Evolutionary conservation across 768 basidiomycete species (phyloP).

Genomic region (Suillus placidus): DNA sequence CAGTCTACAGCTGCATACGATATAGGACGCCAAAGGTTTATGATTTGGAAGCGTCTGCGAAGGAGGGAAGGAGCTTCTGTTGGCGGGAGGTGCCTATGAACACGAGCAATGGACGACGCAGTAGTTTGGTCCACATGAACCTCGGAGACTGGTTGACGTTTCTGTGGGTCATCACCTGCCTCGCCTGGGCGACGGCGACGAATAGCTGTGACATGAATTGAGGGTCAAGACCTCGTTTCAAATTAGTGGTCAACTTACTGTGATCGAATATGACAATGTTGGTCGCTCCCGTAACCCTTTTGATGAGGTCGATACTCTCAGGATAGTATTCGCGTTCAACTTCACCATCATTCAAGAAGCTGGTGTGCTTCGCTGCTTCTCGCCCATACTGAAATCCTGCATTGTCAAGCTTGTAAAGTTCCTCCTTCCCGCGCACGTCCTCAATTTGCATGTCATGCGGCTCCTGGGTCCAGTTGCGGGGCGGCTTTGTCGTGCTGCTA

Average conservation of each 20-base stretch:
- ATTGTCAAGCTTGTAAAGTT: slow-evolving; percentile 33
- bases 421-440: slow-evolving; percentile 39
- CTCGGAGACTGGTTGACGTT: slow-evolving; percentile 44
- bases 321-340: slow-evolving; percentile 43
- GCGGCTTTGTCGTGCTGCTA: slow-evolving; percentile 12
- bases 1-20: slow-evolving; percentile 46
- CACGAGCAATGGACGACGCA: slow-evolving; percentile 41
- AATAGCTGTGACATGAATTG: slow-evolving; percentile 36
- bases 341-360: slow-evolving; percentile 39
- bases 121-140: slow-evolving; percentile 53
- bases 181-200: slow-evolving; percentile 44
- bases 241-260: slow-evolving; percentile 27
- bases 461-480: slow-evolving; percentile 28
- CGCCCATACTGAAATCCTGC: slow-evolving; percentile 40
- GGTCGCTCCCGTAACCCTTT: slow-evolving; percentile 41
- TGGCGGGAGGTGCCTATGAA: slow-evolving; percentile 45
- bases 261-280: slow-evolving; percentile 46
- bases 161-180: slow-evolving; percentile 38
- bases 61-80: slow-evolving; percentile 43
- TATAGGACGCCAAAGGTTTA: slow-evolving; percentile 60
- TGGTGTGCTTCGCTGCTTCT: slow-evolving; percentile 25
- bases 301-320: slow-evolving; percentile 41
- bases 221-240: background rate
- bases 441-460: slow-evolving; percentile 25
- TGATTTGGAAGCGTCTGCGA: slow-evolving; percentile 50